Base-by-base conservation (phyloP, 371 early-diverging fungal genomes). In the Rhizopus delemar region DNA sequence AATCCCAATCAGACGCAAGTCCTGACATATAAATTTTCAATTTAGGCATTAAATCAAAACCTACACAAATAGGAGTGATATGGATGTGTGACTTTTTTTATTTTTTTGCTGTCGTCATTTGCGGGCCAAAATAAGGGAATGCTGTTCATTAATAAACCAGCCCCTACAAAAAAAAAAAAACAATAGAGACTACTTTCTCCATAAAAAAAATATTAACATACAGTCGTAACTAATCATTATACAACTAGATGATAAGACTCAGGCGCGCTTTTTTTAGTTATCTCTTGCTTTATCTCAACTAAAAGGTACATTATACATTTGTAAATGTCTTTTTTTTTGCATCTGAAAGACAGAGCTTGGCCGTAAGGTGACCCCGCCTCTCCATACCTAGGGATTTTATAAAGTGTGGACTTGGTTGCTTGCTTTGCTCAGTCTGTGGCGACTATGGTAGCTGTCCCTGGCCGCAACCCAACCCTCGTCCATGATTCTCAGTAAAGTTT, bases 341-440 rank as follows among this genome's bases (percentile, higher is more conserved):
- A 53, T 60, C 53, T 53, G 53, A 53, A 60, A 39, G 60, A 60
- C 60, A 38, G 53, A 53, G 60, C 45, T 43, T 13, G 45, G 45
- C 45, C 31, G 60, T 53, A 60, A 60, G 48, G 60, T 53, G 60
- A 60, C 60, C 60, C 53, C 60, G 48, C 53, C 60, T 60, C 53
- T 53, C 60, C 53, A 53, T 60, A 53, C 53, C 9, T 38, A 60
- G 60, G 53, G 60, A 53, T 53, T 60, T 48, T 46, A 59, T 48
- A 60, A 60, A 46, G 60, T 38, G 53, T 60, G 60, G 53, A 60
- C 55, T 60, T 60, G 60, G 60, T 41, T 60, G 60, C 60, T 60
- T 55, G n/a, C n/a, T n/a, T n/a, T 60, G 55, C 60, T 60, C 60
- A 54, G 41, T 60, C 60, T 60, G 60, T 54, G 51, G 33, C 60